These are phyloP conservation scores for Hanseniaspora singularis DNA, from an alignment of 805 yeast species.

Conservation along the genomic window DNA sequence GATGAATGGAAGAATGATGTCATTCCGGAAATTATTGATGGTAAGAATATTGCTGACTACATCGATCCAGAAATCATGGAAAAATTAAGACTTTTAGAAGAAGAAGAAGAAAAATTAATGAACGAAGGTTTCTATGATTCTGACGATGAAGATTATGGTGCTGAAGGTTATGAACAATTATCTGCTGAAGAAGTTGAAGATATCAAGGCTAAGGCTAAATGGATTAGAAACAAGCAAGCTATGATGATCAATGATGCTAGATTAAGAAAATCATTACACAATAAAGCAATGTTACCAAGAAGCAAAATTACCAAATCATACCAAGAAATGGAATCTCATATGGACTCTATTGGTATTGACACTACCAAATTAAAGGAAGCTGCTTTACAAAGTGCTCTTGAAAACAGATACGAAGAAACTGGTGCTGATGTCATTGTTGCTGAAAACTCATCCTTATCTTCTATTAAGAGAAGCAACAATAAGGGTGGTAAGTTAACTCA, in stretches of 20 bases:
- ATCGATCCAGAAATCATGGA: slow-evolving; percentile 90
- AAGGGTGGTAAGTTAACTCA: slow-evolving; percentile 41
- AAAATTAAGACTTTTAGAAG: slow-evolving; percentile 88
- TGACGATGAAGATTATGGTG: slow-evolving; percentile 59
- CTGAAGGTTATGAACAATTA: slow-evolving; percentile 58
- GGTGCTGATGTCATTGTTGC: slow-evolving; percentile 76
- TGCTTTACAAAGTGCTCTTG: slow-evolving; percentile 31
- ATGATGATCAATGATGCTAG: slow-evolving; percentile 82
- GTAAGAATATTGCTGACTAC: slow-evolving; percentile 94
- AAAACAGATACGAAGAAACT: slow-evolving; percentile 34
- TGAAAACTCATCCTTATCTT: slow-evolving; percentile 30
- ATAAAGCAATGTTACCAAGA: slow-evolving; percentile 79
- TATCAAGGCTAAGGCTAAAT: slow-evolving; percentile 72
- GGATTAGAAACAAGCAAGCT: slow-evolving; percentile 95
- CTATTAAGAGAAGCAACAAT: slow-evolving; percentile 24
- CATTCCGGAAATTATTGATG: slow-evolving; percentile 94
- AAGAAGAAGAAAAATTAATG: slow-evolving; percentile 90
- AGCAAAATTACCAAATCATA: slow-evolving; percentile 69
- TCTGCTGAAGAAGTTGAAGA: slow-evolving; percentile 54
- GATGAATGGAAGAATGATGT: slow-evolving; percentile 96
- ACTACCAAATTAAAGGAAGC: slow-evolving; percentile 51
- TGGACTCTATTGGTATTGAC: slow-evolving; percentile 85
- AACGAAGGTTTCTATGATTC: slow-evolving; percentile 91
- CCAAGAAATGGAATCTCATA: slow-evolving; percentile 73
- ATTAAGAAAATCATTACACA: slow-evolving; percentile 73